These are phyloP conservation scores for Leccinum rimulosum DNA, from an alignment of 768 basidiomycete genomes.

Conservation along the genomic window DNA sequence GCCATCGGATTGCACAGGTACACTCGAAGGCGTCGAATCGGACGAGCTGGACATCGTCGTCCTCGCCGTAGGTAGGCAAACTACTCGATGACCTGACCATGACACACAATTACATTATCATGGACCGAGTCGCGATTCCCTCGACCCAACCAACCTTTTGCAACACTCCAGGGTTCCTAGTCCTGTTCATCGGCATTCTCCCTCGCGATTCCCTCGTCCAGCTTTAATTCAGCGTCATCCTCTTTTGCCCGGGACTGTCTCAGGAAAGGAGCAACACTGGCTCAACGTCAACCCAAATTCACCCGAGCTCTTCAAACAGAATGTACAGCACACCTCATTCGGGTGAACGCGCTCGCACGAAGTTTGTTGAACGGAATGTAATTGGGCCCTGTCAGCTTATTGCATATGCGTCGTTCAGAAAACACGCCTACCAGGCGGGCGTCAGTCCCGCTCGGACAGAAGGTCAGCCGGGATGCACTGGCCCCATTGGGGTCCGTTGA, in stretches of 20 bases:
- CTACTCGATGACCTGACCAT: too few relatives aligned
- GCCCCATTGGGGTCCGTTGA: neutral
- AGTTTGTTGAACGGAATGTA: conserved; percentile 54
- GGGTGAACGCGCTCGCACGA: conserved; percentile 49
- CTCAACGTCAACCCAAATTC: conserved; percentile 49
- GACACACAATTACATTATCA: too few relatives aligned
- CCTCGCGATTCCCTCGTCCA: conserved; percentile 16
- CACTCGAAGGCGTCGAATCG: conserved; percentile 52
- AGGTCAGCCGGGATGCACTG: conserved; percentile 34
- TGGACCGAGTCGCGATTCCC: conserved; percentile 2
- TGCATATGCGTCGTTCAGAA: conserved; percentile 36
- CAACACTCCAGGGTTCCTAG: conserved; percentile 11
- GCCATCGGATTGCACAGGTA: conserved; percentile 55
- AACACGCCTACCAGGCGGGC: conserved; percentile 59
- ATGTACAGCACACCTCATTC: conserved; percentile 46
- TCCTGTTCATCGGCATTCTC: conserved; percentile 14
- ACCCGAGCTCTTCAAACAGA: conserved; percentile 58
- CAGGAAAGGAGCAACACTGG: conserved; percentile 20
- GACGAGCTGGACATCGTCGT: conserved; percentile 40
- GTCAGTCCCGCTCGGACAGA: conserved; percentile 51
- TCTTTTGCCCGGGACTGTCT: conserved; percentile 20
- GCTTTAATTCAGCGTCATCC: conserved; percentile 10
- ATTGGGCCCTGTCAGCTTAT: too few relatives aligned
- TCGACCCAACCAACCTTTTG: conserved; percentile 13
- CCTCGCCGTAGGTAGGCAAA: conserved; percentile 20